phyloP scores from a whole-genome alignment of 768 basidiomycete genomes.

The Tephrocybe sp. region DNA sequence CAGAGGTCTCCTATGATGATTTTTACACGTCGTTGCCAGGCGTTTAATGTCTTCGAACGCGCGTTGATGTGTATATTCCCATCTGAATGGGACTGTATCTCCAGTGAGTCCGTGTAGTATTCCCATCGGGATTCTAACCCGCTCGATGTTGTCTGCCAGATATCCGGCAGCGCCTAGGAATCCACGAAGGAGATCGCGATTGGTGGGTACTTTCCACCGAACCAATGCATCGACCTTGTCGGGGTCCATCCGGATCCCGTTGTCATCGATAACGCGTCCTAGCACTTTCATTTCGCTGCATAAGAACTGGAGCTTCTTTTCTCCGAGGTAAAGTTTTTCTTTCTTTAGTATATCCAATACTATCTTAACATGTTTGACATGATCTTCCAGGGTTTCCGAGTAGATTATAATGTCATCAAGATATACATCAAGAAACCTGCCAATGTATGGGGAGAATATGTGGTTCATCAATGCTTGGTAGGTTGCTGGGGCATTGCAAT shows the following conservation, averaged over 20 bases:
- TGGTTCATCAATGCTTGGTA: conserved; percentile 42
- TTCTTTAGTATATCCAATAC: conserved; percentile 26
- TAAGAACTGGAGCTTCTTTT: conserved; percentile 12
- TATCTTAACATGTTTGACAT: conserved; percentile 24
- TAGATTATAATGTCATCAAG: conserved; percentile 41
- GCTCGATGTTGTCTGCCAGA: not conserved
- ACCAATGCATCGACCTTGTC: conserved; percentile 33
- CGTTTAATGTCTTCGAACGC: conserved; percentile 36
- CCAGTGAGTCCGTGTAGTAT: not conserved
- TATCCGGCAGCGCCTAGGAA: not conserved
- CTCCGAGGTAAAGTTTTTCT: conserved; percentile 27
- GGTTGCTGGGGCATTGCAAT: conserved; percentile 22
- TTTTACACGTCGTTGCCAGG: conserved; percentile 10
- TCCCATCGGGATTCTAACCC: not conserved
- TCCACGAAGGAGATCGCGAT: not conserved
- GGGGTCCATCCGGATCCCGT: conserved; percentile 36
- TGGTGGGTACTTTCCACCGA: conserved; percentile 4
- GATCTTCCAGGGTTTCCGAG: conserved; percentile 33
- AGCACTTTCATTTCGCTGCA: conserved; percentile 26
- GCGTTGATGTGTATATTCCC: conserved; percentile 21
- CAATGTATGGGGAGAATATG: conserved; percentile 13
- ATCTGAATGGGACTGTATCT: conserved; percentile 17
- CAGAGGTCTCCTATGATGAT: conserved; percentile 6
- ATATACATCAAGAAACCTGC: not conserved
- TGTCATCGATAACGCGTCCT: conserved; percentile 29